A percentile compares a stretch with the other conserved stretches of the same genome.
Evolutionary conservation across 768 basidiomycete species (phyloP).

Genomic region (Leccinum subtestaceum): DNA sequence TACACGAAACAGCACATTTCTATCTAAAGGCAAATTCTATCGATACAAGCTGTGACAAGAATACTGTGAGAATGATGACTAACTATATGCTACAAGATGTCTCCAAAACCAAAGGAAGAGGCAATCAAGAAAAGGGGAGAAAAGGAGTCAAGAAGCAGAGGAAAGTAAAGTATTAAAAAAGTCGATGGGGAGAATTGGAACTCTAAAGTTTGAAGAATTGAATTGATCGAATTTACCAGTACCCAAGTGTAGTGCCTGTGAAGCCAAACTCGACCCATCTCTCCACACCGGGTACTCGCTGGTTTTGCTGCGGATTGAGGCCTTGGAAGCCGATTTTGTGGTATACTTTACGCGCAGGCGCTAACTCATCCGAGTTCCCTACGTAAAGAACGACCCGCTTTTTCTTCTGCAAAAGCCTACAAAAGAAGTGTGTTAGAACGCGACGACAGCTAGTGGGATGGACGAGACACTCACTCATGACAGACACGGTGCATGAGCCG

Average conservation of each 20-base stretch:
- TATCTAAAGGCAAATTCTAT: neutral
- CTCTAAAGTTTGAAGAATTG: too few relatives aligned
- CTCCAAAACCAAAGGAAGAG: neutral
- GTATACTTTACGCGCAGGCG: conserved; percentile 21
- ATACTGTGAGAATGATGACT: neutral
- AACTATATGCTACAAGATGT: conserved; percentile 18
- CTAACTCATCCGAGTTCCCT: conserved; percentile 32
- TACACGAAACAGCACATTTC: neutral
- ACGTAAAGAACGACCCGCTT: conserved; percentile 54
- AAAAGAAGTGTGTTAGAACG: neutral
- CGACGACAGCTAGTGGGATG: too few relatives aligned
- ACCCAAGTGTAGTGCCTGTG: conserved; percentile 10
- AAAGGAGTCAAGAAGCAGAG: too few relatives aligned
- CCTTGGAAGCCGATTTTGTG: conserved; percentile 24
- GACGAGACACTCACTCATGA: conserved; percentile 41
- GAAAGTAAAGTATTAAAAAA: too few relatives aligned
- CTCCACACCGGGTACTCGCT: conserved; percentile 15
- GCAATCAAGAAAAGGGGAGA: neutral
- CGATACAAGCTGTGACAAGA: neutral
- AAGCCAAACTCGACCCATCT: conserved; percentile 21
- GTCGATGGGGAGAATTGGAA: neutral
- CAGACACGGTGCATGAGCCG: conserved; percentile 59
- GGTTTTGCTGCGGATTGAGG: conserved; percentile 2
- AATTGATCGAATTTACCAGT: conserved; percentile 9
- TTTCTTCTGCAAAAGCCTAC: conserved; percentile 38